Conservation (phyloP, 345 rosid genomes). For the Brassica napus region DNA sequence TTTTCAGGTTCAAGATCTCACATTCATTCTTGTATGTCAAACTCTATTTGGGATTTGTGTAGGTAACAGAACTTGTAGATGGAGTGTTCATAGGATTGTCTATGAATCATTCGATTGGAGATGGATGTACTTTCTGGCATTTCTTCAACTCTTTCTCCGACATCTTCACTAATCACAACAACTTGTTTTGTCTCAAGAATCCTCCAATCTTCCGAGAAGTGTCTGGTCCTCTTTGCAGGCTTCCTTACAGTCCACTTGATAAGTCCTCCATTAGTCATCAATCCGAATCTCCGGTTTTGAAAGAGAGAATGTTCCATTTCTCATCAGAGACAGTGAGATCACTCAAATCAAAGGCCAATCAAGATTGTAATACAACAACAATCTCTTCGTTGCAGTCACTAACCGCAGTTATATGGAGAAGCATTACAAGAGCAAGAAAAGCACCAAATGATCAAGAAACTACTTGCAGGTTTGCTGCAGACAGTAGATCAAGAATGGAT, state of each 20-base stretch:
- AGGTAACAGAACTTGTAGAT: slow-evolving; percentile 64
- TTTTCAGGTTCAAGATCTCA: not conserved
- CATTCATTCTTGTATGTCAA: not conserved
- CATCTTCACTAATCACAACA: not conserved
- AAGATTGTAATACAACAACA: slow-evolving; percentile 46
- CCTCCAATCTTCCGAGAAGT: slow-evolving; percentile 55
- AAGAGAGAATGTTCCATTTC: slow-evolving; percentile 66
- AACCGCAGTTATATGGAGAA: slow-evolving; percentile 58
- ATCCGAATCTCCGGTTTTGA: slow-evolving; percentile 43
- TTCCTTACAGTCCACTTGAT: slow-evolving; percentile 46
- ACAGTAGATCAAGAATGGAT: slow-evolving; percentile 53
- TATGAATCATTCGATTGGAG: slow-evolving; percentile 45
- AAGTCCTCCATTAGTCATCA: slow-evolving; percentile 30
- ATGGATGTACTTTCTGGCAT: not conserved
- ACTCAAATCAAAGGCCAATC: slow-evolving; percentile 60
- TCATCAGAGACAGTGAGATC: slow-evolving; percentile 49
- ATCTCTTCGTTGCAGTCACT: slow-evolving; percentile 77
- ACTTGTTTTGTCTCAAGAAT: slow-evolving; percentile 38
- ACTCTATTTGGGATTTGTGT: not conserved
- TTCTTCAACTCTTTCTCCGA: not conserved
- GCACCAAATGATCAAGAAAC: slow-evolving; percentile 42
- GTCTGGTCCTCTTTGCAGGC: slow-evolving; percentile 39
- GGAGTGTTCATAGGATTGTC: slow-evolving; percentile 75
- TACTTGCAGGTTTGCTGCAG: slow-evolving; percentile 48
- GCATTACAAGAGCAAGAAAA: slow-evolving; percentile 51